Evolutionary conservation across 345 rosid genomes (phyloP), one percentile per base, ranked within the genome.

Genomic region (Turnera subulata): DNA sequence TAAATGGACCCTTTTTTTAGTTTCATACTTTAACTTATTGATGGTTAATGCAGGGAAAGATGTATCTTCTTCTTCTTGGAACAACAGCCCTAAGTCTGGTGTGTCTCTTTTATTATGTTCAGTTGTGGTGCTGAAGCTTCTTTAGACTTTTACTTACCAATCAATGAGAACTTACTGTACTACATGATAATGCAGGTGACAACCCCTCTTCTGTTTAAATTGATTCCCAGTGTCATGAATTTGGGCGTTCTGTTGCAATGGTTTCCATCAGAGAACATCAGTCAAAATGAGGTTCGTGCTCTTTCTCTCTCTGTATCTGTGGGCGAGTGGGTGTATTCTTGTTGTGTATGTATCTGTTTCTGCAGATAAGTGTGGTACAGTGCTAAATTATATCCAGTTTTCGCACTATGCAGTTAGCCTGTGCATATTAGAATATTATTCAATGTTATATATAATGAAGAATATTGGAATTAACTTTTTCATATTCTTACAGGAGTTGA

Each of bases 21-120:
- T 2, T 9, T 4, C 13, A 42, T 42, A 13, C 16, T 16, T 42
- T 42, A 16, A 16, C 45, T 6, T 11, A 0, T 13, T 42, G 12
- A 26, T 51, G 51, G 26, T 48, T 56, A 13, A 46, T 79, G 70
- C 72, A 94, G 99, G 96, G 96, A 68, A 94, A 94, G 82, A 90
- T 94, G 96, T 94, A 94, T 71, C 93, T 94, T 56, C 97, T 94
- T 70, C 97, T 94, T 58, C 84, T 94, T 58, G 97, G 99, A 64
- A 93, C 97, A 51, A 93, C 97, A 56, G 99, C 99, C 62, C 77
- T 89, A 51, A 93, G 99, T 77, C 83, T 93, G 67, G 99, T 93
- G 68, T 59, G 79, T 64, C 56, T 61, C 46, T 60, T 57, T 26
- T 20, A 56, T 11, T 59, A 37, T 57, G 18, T 46, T 8, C 0